These are phyloP conservation scores for Pharus latifolius DNA, from an alignment of 176 grass and related monocot genomes.

Conservation along the genomic window DNA sequence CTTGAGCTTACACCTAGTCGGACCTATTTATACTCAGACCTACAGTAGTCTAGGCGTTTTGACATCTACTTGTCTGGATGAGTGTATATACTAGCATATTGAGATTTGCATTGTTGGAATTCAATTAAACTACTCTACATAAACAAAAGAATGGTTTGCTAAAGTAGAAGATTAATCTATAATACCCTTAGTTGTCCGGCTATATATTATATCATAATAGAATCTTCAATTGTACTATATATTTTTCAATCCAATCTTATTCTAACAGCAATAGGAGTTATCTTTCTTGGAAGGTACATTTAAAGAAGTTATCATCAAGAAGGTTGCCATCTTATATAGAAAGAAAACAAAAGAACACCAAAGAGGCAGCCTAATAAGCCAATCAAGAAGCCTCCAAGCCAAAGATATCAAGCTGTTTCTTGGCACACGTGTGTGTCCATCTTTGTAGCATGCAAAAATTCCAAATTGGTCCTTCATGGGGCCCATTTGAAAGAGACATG, in stretches of 20 bases:
- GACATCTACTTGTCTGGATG: too few species aligned
- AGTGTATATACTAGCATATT: too few species aligned
- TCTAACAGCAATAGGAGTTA: slow-evolving; percentile 1
- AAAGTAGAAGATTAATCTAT: too few species aligned
- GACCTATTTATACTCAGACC: too few species aligned
- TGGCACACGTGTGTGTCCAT: slow-evolving; percentile 28
- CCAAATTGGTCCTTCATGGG: background rate
- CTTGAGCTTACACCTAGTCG: too few species aligned
- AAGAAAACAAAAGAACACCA: slow-evolving; percentile 4
- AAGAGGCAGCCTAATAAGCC: slow-evolving; percentile 35
- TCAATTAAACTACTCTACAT: too few species aligned
- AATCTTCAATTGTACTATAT: background rate
- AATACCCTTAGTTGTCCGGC: background rate
- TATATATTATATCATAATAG: background rate
- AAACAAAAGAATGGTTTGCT: too few species aligned
- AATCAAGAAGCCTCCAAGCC: slow-evolving; percentile 1
- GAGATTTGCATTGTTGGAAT: too few species aligned
- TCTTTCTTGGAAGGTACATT: slow-evolving; percentile 11
- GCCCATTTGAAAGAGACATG: background rate
- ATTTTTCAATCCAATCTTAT: background rate
- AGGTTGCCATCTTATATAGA: background rate
- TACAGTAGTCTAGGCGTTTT: too few species aligned
- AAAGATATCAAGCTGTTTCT: slow-evolving; percentile 19
- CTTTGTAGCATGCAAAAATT: slow-evolving; percentile 13
- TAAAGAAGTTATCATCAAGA: background rate